These are phyloP conservation scores for Sungouiella thailandica DNA, from an alignment of 805 yeast species.

Conservation along the genomic window DNA sequence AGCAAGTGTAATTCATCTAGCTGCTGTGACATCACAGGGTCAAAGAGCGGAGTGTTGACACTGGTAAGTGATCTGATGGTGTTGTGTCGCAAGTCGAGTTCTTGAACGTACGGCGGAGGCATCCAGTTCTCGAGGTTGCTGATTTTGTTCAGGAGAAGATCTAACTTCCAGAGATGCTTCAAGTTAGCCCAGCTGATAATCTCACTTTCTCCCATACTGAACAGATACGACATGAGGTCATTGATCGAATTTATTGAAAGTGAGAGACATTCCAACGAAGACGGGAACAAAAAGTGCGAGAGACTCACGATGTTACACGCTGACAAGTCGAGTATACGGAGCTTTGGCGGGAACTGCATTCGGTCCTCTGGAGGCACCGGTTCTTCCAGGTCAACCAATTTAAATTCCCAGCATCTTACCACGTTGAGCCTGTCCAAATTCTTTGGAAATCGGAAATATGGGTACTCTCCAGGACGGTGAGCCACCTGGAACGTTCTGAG, in stretches of 20 bases:
- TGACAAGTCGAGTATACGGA: constrained; percentile 19
- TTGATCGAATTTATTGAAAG: constrained; percentile 22
- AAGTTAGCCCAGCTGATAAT: constrained; percentile 22
- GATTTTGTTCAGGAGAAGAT: constrained; percentile 20
- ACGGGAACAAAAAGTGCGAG: constrained; percentile 20
- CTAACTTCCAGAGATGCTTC: constrained; percentile 17
- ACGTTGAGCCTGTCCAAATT: constrained; percentile 18
- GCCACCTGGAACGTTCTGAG: constrained; percentile 12
- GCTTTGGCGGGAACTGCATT: constrained; percentile 18
- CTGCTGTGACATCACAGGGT: not conserved
- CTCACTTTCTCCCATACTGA: constrained; percentile 2
- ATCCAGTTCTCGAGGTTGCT: constrained; percentile 15
- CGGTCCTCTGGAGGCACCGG: constrained; percentile 9
- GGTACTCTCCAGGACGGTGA: constrained; percentile 9
- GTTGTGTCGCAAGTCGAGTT: constrained; percentile 12
- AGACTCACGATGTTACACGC: constrained; percentile 20
- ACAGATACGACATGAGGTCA: constrained; percentile 18
- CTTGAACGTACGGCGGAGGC: constrained; percentile 12
- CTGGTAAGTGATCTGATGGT: constrained; percentile 9
- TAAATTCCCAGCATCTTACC: constrained; percentile 13
- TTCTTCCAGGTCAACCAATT: constrained; percentile 4
- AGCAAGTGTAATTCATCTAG: constrained; percentile 3
- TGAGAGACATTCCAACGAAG: constrained; percentile 16
- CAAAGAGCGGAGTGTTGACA: constrained; percentile 10
- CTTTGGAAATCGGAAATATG: constrained; percentile 25